These are phyloP conservation scores for Linnemannia hyalina DNA, from an alignment of 192 early-diverging fungal genomes.

Conservation along the genomic window DNA sequence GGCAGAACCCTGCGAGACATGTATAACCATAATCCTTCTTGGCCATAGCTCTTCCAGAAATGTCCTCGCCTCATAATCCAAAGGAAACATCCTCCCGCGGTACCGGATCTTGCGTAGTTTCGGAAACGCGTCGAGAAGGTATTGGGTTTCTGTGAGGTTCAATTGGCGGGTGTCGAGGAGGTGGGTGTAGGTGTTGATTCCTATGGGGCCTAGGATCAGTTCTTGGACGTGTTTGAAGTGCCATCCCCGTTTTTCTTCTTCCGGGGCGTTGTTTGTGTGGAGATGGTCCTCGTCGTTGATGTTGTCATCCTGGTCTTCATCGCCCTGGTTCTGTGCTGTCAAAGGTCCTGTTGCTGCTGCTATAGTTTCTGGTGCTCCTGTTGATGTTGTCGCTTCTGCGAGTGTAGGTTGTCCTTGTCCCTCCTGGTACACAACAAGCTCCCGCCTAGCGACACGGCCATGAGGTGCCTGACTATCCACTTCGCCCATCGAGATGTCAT, in stretches of 20 bases:
- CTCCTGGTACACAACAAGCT: no score
- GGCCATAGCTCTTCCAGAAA: not conserved
- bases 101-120: constrained; percentile 35
- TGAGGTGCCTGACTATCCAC: not conserved
- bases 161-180: not conserved
- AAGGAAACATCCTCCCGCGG: constrained; percentile 2
- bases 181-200: not conserved
- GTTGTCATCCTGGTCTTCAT: not conserved
- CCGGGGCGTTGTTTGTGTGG: not conserved
- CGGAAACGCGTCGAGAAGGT: constrained; percentile 12
- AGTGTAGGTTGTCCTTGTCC: no score
- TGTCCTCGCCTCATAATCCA: not conserved
- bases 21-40: constrained; percentile 1
- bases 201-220: not conserved
- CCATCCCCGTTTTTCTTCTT: not conserved
- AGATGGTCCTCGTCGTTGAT: not conserved
- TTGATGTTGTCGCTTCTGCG: no score
- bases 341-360: not conserved
- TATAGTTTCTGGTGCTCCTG: not conserved
- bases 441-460: not conserved
- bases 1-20: constrained; percentile 14
- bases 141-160: not conserved
- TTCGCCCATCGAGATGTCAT: not conserved
- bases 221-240: not conserved
- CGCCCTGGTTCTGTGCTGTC: not conserved